phyloP scores from a whole-genome alignment of 2,329 filamentous ascomycete species.

The Stagonosporopsis cucurbitacearum region DNA sequence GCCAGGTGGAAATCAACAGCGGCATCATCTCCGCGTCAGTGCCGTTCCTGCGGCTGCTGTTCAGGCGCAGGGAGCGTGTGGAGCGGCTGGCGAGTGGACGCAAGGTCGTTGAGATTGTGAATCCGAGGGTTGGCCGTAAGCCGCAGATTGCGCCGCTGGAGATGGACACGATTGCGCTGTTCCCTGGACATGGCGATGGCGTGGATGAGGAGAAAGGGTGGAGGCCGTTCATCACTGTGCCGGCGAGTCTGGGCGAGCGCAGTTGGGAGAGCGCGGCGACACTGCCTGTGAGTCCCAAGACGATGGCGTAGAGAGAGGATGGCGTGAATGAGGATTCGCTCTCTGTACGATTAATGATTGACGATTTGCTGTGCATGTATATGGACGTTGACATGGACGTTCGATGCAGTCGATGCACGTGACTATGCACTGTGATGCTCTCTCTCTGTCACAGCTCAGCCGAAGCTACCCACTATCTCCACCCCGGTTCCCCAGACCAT shows the following conservation, averaged over 20 bases:
- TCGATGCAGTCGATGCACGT: not conserved
- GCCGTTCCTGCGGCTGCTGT: constrained; percentile 53
- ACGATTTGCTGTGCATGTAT: not conserved
- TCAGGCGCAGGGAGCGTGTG: constrained; percentile 33
- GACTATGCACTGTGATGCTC: no score
- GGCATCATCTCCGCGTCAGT: constrained; percentile 56
- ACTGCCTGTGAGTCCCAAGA: constrained; percentile 19
- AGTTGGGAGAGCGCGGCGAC: constrained; percentile 29
- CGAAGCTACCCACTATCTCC: constrained; percentile 15
- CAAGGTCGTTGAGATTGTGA: constrained; percentile 21
- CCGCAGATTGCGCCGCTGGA: constrained; percentile 26
- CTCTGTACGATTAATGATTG: not conserved
- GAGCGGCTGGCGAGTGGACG: constrained; percentile 12
- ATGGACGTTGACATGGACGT: no score
- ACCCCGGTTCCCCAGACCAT: not conserved
- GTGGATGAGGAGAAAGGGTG: constrained; percentile 28
- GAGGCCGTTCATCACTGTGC: constrained; percentile 46
- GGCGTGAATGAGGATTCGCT: not conserved
- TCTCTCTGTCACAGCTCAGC: no score
- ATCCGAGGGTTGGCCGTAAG: constrained; percentile 24
- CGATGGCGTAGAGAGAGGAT: not conserved
- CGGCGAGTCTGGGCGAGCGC: constrained; percentile 35
- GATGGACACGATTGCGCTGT: constrained; percentile 31
- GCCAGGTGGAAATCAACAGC: constrained; percentile 55
- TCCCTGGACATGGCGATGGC: constrained; percentile 8